Evolutionary conservation across 2,329 filamentous ascomycete species (phyloP).

Genomic region (Cytospora piceae): DNA sequence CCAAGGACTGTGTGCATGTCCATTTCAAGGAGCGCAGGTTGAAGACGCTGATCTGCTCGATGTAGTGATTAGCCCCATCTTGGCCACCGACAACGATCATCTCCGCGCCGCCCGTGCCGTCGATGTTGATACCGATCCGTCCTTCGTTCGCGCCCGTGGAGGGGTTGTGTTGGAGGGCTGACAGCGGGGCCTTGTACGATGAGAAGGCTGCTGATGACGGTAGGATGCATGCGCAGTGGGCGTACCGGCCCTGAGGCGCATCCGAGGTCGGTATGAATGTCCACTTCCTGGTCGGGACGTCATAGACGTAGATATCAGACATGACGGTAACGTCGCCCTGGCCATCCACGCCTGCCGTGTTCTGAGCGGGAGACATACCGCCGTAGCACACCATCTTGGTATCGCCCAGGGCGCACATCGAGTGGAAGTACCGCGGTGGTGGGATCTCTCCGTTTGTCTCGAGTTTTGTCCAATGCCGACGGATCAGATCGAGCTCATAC

Average conservation of each 20-base stretch:
- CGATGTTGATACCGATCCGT: conserved; percentile 82
- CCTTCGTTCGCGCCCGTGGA: conserved; percentile 84
- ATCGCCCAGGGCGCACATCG: conserved; percentile 89
- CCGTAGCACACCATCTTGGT: conserved; percentile 98
- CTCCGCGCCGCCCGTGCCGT: conserved; percentile 89
- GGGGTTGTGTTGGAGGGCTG: conserved; percentile 88
- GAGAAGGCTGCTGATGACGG: conserved; percentile 87
- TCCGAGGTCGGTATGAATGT: conserved; percentile 80
- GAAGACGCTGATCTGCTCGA: conserved; percentile 98
- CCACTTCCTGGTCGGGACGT: conserved; percentile 82
- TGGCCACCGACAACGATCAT: conserved; percentile 98
- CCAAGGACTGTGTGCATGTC: conserved; percentile 85
- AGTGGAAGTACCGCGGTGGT: conserved; percentile 94
- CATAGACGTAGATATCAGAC: conserved; percentile 97
- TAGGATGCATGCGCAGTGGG: conserved; percentile 91
- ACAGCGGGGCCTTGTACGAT: conserved; percentile 80
- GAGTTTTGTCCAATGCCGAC: conserved; percentile 90
- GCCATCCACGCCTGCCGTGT: conserved; percentile 58
- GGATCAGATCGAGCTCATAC: conserved; percentile 90
- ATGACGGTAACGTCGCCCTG: conserved; percentile 89
- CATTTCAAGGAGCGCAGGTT: conserved; percentile 94
- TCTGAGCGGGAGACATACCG: conserved; percentile 85
- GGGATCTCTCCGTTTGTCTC: conserved; percentile 84
- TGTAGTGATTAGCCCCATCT: conserved; percentile 97
- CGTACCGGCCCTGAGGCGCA: conserved; percentile 89